Percentiles rank a stretch among this genome's conserved stretches.
Conservation (phyloP, 2,329 filamentous ascomycete genomes). For the Coniochaeta ligniaria region DNA sequence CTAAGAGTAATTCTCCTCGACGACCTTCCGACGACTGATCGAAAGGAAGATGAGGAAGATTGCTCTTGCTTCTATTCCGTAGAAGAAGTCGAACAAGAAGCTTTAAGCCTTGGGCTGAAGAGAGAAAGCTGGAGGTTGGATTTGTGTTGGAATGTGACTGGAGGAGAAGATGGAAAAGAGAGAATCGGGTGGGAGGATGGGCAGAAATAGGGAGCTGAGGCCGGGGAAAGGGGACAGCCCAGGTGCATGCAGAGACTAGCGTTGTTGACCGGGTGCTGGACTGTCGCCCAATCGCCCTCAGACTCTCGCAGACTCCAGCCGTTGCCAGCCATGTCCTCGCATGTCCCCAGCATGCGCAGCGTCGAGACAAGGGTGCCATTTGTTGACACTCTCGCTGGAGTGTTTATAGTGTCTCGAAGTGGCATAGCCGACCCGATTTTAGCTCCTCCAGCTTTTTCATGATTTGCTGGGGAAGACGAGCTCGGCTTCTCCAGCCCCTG, state of each 20-base stretch:
- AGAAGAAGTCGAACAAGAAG: slow-evolving; percentile 40
- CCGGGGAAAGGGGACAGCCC: slow-evolving; percentile 9
- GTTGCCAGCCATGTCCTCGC: background rate
- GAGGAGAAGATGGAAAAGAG: slow-evolving; percentile 8
- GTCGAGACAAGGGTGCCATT: background rate
- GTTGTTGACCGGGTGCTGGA: slow-evolving; percentile 1
- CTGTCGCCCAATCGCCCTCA: slow-evolving; percentile 1
- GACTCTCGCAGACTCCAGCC: too few species aligned
- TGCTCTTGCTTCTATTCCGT: slow-evolving; percentile 23
- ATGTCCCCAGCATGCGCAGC: background rate
- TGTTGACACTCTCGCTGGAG: slow-evolving; percentile 6
- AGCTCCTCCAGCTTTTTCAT: background rate
- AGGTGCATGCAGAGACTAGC: background rate
- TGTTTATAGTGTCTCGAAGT: slow-evolving; percentile 7
- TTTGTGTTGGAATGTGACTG: slow-evolving; percentile 18
- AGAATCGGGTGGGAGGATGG: slow-evolving; percentile 7
- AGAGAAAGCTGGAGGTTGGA: slow-evolving; percentile 16
- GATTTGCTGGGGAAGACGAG: slow-evolving; percentile 1
- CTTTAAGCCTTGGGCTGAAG: slow-evolving; percentile 25
- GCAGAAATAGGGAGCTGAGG: slow-evolving; percentile 8
- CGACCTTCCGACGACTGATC: slow-evolving; percentile 32
- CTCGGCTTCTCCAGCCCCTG: background rate
- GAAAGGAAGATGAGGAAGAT: slow-evolving; percentile 61
- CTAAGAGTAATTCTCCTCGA: slow-evolving; percentile 33
- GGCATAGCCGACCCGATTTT: slow-evolving; percentile 4